These are phyloP conservation scores for Biscogniauxia marginata DNA, from an alignment of 2,329 filamentous ascomycete genomes.

Conservation along the genomic window DNA sequence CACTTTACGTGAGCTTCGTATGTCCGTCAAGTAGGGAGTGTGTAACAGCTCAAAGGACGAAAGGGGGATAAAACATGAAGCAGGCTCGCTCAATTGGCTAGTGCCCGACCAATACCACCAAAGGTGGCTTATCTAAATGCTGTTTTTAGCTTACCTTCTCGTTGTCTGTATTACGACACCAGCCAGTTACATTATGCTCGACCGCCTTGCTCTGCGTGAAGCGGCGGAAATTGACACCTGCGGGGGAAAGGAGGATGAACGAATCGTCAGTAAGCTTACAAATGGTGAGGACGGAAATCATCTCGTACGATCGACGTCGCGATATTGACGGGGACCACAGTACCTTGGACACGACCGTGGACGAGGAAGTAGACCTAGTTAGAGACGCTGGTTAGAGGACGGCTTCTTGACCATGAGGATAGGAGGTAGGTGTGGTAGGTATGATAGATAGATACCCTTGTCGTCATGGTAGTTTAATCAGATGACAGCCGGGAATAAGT, in stretches of 20 bases:
- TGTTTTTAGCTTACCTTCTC: conserved; percentile 45
- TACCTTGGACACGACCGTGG: conserved; percentile 71
- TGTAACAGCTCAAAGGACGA: too few species aligned
- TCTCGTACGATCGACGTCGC: too few species aligned
- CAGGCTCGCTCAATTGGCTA: too few species aligned
- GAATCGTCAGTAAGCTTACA: background rate
- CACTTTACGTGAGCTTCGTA: background rate
- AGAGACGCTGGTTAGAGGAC: background rate
- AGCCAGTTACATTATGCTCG: conserved; percentile 54
- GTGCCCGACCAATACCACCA: too few species aligned
- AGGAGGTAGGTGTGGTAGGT: too few species aligned
- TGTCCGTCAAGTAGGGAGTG: too few species aligned
- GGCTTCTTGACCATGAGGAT: too few species aligned
- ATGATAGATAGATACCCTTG: too few species aligned
- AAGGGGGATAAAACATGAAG: too few species aligned
- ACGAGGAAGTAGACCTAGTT: conserved; percentile 60
- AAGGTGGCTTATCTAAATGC: background rate
- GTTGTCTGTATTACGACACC: conserved; percentile 59
- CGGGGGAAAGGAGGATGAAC: background rate
- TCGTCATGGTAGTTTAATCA: conserved; percentile 11
- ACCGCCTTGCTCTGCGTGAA: conserved; percentile 54
- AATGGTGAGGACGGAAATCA: background rate
- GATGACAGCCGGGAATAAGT: too few species aligned
- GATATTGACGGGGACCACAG: too few species aligned
- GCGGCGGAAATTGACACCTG: conserved; percentile 58